phyloP scores from a whole-genome alignment of 768 basidiomycete species.

The Mycena sanguinolenta region DNA sequence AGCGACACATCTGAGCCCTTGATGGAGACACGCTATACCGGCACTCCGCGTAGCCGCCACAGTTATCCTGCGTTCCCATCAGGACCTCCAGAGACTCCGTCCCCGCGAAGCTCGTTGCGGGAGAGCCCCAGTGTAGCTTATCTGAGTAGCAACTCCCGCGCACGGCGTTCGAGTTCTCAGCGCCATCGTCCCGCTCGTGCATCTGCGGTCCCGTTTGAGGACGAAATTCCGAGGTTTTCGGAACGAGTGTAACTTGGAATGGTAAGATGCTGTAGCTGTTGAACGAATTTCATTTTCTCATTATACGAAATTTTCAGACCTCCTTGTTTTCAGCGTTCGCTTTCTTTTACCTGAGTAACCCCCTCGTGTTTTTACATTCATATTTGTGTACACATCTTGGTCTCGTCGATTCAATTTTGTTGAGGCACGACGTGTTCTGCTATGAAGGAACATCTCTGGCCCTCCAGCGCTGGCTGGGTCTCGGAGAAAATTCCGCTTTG shows the following conservation, averaged over 20 bases:
- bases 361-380: background rate
- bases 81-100: constrained; percentile 3
- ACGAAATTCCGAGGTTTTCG: constrained; percentile 7
- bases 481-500: constrained; percentile 59
- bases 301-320: too few relatives aligned
- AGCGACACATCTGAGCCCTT: background rate
- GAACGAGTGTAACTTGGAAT: background rate
- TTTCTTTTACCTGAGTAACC: too few relatives aligned
- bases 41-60: background rate
- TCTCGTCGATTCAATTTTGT: constrained; percentile 47
- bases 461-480: constrained; percentile 52
- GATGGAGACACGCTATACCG: background rate
- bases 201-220: background rate
- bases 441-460: constrained; percentile 53
- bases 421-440: constrained; percentile 48
- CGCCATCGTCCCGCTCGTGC: background rate
- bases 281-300: too few relatives aligned
- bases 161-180: background rate
- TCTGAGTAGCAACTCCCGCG: background rate
- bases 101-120: background rate
- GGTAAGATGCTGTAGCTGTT: background rate
- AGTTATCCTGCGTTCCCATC: background rate
- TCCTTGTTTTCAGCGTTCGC: too few relatives aligned
- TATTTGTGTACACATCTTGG: background rate
- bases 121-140: background rate